Evolutionary conservation across 1,139 yeast genomes (phyloP), one percentile per base, ranked within the genome.

Genomic region (Hyphopichia burtonii): DNA sequence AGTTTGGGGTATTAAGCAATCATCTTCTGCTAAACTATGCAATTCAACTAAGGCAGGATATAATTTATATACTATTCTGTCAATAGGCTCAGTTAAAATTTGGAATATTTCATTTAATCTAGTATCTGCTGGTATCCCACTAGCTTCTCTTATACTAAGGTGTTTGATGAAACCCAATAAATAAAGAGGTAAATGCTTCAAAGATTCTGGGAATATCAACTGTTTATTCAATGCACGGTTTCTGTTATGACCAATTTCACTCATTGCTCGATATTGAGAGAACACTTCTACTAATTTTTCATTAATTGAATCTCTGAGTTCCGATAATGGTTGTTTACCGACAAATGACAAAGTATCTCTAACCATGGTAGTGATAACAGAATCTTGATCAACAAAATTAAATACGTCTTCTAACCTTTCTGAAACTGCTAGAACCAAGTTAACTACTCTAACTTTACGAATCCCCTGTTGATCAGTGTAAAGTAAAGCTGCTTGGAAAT

Each of bases 401-500:
- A 88, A 86, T 3, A 88, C 84, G 42, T 86, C 91, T 43, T 78
- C 78, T 40, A 86, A 69, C 42, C 87, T 76, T 49, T 83, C 86
- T 8, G 94, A 80, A 11, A 89, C 93, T 0, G 96, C 88, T 37
- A 89, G 80, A n/a, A 84, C 83, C 45, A 82, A 68, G 57, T 94
- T 93, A 40, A 88, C 78, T 10, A 90, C 90, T 50, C 99, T 76
- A 11, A 93, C 94, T 50, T 88, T 84, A 51, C 98, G 73, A 11
- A 74, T 66, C 25, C 99, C 99, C 41, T 72, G 71, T 3, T 72
- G 58, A 41, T 91, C 86, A 0, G 98, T 93, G 59, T 89, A 90
- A 42, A 94, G 70, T 36, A 93, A 53, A 0, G 98, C 98, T 1
- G 89, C 86, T 65, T 93, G 99, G 71, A 91, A 89, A 61, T 89